Base-by-base conservation (phyloP, 305 asterid genomes). In the Nicotiana rustica region DNA sequence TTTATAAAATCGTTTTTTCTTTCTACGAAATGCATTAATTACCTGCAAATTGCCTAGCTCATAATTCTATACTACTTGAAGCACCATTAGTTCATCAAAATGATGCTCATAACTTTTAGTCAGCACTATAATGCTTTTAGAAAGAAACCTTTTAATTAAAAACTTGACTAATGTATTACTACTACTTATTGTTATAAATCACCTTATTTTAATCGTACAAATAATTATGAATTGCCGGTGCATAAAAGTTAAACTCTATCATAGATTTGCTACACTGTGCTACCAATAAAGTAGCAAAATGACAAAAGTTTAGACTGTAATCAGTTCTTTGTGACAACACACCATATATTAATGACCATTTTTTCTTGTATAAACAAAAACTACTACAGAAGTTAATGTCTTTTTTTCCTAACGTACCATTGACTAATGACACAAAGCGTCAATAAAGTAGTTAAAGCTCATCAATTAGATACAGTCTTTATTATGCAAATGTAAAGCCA, bases 401-500 rank as follows among this genome's bases (percentile, higher is more conserved):
- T 73, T 15, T 29, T 47, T 75, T 31, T 36, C 25, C 12, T 31
- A 76, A 76, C 80, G 49, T 2, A 5, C 2, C 66, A 52, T 76
- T 76, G 49, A 55, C 49, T 55, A 76, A 55, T 76, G 66, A 76
- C 17, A 33, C 49, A 55, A 76, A 76, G 55, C 66, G 80, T 31
- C 31, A 75, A 75, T 55, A 31, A 55, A 52, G 66, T 29, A 55
- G 65, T 52, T 73, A 73, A 13, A 75, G 44, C 61, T 19, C 60
- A 71, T 71, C 4, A 71, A 55, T 3, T 0, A 71, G 78, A 38
- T 36, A 70, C 10, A 44, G 36, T 55, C 49, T 31, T 55, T 31
- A 55, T 76, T 76, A 76, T 31, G 31, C 66, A 76, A 76, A 29
- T 29, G 31, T 17, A 76, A 76, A 66, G 80, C 67, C 66, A 31